phyloP scores from a whole-genome alignment of 305 asterid genomes.

The Fraxinus sp. region DNA sequence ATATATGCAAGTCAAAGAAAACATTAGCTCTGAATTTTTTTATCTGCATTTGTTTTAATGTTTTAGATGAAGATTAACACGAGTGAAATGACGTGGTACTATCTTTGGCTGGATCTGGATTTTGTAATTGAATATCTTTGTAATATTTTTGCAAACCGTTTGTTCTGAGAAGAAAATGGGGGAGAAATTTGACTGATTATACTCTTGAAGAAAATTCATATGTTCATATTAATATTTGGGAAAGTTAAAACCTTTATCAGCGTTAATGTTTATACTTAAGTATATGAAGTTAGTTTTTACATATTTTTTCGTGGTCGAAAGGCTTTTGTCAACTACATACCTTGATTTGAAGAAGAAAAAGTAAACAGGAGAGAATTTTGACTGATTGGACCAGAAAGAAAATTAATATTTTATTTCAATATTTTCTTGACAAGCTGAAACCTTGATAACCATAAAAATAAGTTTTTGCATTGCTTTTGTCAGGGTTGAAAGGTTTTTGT shows the following conservation, averaged over 20 bases:
- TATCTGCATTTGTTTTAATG: not conserved
- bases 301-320: not conserved
- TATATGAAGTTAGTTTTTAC: not conserved
- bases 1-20: not conserved
- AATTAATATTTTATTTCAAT: not conserved
- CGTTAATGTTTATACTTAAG: not conserved
- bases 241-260: not conserved
- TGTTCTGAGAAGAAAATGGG: not conserved
- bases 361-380: not conserved
- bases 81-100: not conserved
- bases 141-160: not conserved
- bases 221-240: not conserved
- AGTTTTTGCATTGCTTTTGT: not conserved
- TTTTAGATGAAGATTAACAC: not conserved
- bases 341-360: not conserved
- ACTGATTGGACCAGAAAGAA: not conserved
- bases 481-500: not conserved
- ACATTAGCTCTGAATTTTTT: not conserved
- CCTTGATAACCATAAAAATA: not conserved
- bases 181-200: not conserved
- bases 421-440: not conserved
- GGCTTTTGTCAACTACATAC: not conserved
- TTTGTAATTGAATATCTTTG: not conserved
- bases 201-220: not conserved
- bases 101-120: not conserved